Base-by-base conservation (phyloP, 805 yeast genomes). In the Nakazawaea ambrosiae region DNA sequence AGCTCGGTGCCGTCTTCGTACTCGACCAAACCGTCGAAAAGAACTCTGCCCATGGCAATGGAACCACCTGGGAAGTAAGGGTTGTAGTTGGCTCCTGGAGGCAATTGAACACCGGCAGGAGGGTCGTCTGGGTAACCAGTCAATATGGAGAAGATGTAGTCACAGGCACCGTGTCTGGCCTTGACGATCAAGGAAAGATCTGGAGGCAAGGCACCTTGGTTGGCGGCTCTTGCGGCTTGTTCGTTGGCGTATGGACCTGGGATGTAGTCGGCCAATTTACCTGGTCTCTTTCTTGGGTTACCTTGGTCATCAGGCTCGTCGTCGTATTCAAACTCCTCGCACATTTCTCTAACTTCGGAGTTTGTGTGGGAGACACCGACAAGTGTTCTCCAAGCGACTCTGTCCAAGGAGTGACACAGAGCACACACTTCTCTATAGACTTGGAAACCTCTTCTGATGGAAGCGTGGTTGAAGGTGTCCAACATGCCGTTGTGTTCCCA, bases 51-150 rank as follows among this genome's bases (percentile, higher is more conserved):
- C 98, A 92, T 92, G 53, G 96, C 98, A 71, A 92, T 90, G 30
- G 97, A 75, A 49, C 98, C 97, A 69, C 97, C 97, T 63, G 98
- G 97, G 96, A 92, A 92, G 75, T 92, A 92, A 58, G 98, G 98
- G 77, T 92, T 92, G 71, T 92, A 92, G 81, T 92, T 92, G 45
- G 95, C 65, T 48, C 98, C 98, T 45, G 86, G 83, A 42, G 97
- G 94, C 54, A 92, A 73, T 36, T 63, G 73, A 44, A 86, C 96
- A 72, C 98, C 98, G 23, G 96, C 97, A 51, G 98, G 98, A 45
- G 96, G 84, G 46, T 92, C 97, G 33, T 92, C 98, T 55, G 97
- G 97, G 73, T 92, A 92, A 60, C 98, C 98, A 45, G 97, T 92
- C 65, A 92, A 81, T 58, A 92, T 69, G 22, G 97, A 67, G 65